Percentiles rank a stretch among this genome's conserved stretches.
Conservation (phyloP, 108 stramenopile genomes). For the Nitzschia sp. region DNA sequence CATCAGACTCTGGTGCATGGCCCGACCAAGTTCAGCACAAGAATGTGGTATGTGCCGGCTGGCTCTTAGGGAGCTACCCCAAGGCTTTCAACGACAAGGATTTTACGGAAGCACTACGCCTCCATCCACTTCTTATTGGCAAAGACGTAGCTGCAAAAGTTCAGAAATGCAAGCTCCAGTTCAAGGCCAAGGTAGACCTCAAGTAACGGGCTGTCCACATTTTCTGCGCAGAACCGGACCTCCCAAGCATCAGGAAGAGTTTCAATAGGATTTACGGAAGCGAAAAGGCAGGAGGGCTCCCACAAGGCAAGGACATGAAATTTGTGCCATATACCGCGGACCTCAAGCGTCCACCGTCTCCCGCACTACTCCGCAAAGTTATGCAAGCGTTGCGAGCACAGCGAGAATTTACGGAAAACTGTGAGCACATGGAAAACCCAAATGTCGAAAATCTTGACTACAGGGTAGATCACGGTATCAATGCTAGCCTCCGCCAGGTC, state of each 20-base stretch:
- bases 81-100: slow-evolving; percentile 11
- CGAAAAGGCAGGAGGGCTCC: not conserved
- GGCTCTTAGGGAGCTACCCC: not conserved
- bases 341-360: too few species aligned
- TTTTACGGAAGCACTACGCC: too few species aligned
- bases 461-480: too few species aligned
- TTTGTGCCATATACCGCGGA: slow-evolving; percentile 4
- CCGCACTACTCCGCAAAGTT: too few species aligned
- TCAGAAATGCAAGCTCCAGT: too few species aligned
- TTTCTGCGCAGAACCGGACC: not conserved
- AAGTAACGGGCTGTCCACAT: not conserved
- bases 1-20: not conserved
- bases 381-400: too few species aligned
- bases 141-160: too few species aligned
- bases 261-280: not conserved
- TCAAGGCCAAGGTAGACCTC: too few species aligned
- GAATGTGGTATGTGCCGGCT: not conserved
- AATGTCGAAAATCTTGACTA: too few species aligned
- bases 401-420: too few species aligned
- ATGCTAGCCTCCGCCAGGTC: not conserved
- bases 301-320: too few species aligned
- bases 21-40: slow-evolving; percentile 2
- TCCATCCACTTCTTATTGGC: not conserved
- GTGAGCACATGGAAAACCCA: too few species aligned
- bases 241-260: not conserved